Evolutionary conservation across 2,329 filamentous ascomycete genomes (phyloP).

Genomic region (Colletotrichum neosansevieriae): DNA sequence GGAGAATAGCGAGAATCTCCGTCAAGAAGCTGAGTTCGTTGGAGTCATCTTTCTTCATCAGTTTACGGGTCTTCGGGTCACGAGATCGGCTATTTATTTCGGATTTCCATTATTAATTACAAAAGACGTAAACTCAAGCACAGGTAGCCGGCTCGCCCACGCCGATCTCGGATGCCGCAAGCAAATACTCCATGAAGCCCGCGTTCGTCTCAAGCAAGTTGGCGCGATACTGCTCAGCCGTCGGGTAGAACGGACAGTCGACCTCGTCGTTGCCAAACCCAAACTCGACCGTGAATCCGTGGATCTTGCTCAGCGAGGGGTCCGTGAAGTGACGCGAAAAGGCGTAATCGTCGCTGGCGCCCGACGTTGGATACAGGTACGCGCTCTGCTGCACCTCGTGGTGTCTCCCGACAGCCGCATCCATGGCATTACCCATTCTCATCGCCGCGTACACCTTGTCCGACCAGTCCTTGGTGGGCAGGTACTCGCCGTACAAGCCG

Average conservation of each 20-base stretch:
- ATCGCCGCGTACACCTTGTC: conserved; percentile 49
- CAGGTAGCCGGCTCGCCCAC: conserved; percentile 36
- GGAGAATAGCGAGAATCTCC: too few species aligned
- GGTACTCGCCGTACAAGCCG: conserved; percentile 59
- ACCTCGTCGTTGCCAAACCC: conserved; percentile 52
- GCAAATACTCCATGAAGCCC: conserved; percentile 61
- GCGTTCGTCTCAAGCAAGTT: conserved; percentile 59
- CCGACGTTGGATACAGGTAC: conserved; percentile 59
- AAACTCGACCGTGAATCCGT: conserved; percentile 62
- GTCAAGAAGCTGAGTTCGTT: too few species aligned
- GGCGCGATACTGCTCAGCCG: conserved; percentile 54
- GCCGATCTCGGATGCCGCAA: conserved; percentile 39
- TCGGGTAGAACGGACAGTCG: conserved; percentile 60
- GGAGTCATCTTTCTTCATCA: too few species aligned
- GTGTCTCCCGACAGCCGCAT: conserved; percentile 49
- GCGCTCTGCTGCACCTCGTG: conserved; percentile 56
- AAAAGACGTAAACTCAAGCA: background rate
- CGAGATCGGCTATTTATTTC: too few species aligned
- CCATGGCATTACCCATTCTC: conserved; percentile 55
- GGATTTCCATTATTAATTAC: too few species aligned
- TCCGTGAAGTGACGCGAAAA: conserved; percentile 58
- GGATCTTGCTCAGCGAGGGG: conserved; percentile 51
- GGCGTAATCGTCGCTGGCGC: conserved; percentile 60
- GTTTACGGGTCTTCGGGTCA: too few species aligned
- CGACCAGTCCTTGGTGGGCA: conserved; percentile 51